Percentiles rank a stretch among this genome's conserved stretches.
These are phyloP conservation scores for Trichoderma koningiopsis DNA, from an alignment of 2,329 filamentous ascomycete species.

Conservation along the genomic window DNA sequence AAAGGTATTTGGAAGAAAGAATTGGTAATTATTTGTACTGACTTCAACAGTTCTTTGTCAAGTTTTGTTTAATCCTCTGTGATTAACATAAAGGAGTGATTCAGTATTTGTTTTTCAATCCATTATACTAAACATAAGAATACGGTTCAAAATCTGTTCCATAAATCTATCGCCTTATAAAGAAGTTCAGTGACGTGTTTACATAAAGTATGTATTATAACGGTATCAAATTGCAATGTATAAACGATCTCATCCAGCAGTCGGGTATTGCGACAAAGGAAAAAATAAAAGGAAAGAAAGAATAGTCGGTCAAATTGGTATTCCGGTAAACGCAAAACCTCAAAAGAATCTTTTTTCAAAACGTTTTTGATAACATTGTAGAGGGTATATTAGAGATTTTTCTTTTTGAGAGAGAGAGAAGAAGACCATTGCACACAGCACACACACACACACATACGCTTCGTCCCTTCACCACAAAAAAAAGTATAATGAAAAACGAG, in stretches of 20 bases:
- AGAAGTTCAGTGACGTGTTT: not conserved
- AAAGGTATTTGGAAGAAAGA: not conserved
- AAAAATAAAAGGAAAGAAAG: not conserved
- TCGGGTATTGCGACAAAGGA: not conserved
- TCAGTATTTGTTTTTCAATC: too few species aligned
- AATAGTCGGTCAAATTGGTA: not conserved
- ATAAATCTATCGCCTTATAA: not conserved
- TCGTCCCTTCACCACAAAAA: constrained; percentile 27
- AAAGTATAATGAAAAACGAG: constrained; percentile 17
- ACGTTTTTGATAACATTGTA: constrained; percentile 32
- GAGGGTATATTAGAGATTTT: constrained; percentile 37
- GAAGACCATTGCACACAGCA: constrained; percentile 29
- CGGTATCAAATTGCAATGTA: not conserved
- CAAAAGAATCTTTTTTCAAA: not conserved
- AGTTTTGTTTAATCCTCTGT: not conserved
- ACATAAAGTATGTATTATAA: not conserved
- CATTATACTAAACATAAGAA: too few species aligned
- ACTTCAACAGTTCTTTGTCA: not conserved
- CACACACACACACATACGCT: constrained; percentile 23
- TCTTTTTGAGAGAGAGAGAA: constrained; percentile 32
- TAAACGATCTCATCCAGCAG: not conserved
- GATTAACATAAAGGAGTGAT: not conserved
- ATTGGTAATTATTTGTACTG: not conserved
- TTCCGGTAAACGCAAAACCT: not conserved
- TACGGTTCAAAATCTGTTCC: not conserved